Evolutionary conservation across 176 grass and related monocot species (phyloP).

Genomic region (Musa troglodytarum): DNA sequence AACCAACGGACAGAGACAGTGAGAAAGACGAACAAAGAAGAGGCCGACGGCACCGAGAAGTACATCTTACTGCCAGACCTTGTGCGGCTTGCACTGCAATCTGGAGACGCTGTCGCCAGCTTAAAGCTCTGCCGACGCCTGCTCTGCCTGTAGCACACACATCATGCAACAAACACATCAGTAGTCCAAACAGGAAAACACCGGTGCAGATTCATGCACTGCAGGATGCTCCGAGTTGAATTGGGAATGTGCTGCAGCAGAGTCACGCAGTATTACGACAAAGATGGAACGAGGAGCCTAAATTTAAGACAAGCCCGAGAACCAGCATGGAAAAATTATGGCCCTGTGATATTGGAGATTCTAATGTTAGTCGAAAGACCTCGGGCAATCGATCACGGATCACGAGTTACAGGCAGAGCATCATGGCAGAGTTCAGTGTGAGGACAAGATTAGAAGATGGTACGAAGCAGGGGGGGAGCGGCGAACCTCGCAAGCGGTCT

Average conservation of each 20-base stretch:
- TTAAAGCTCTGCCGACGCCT: not conserved
- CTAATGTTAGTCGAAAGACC: too few species aligned
- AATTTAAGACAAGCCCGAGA: too few species aligned
- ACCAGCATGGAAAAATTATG: too few species aligned
- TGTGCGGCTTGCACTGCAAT: slow-evolving; percentile 23
- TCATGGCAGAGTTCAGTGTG: too few species aligned
- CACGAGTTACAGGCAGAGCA: too few species aligned
- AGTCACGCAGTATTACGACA: too few species aligned
- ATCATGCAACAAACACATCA: not conserved
- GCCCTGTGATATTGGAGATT: too few species aligned
- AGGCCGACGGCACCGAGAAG: not conserved
- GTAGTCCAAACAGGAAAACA: not conserved
- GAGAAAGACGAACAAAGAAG: not conserved
- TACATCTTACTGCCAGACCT: not conserved
- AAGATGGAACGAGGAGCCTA: too few species aligned
- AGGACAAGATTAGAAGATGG: not conserved
- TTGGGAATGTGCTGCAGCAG: too few species aligned
- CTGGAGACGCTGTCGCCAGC: slow-evolving; percentile 12
- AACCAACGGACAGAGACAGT: not conserved
- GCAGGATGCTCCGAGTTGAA: not conserved
- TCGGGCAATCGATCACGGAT: too few species aligned
- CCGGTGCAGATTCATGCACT: not conserved
- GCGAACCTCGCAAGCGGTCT: slow-evolving; percentile 10
- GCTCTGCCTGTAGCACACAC: slow-evolving; percentile 1
- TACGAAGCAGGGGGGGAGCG: not conserved